These are phyloP conservation scores for Colletotrichum sp. DNA, from an alignment of 2,329 filamentous ascomycete genomes.

Conservation along the genomic window DNA sequence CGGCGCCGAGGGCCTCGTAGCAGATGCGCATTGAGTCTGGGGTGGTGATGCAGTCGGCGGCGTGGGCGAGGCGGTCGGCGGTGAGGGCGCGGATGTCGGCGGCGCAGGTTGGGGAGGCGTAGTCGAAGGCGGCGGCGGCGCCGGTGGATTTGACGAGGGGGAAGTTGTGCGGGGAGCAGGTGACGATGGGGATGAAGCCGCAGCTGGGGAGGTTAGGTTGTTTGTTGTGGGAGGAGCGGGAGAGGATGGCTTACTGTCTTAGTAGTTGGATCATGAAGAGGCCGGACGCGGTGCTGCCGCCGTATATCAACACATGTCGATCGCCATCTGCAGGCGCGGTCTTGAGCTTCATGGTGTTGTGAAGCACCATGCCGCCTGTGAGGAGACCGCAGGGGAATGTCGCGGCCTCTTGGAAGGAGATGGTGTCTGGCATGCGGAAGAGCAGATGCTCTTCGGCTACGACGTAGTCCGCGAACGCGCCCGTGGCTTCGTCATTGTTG, in stretches of 20 bases:
- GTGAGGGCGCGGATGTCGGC: slow-evolving; percentile 42
- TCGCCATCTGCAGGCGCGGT: slow-evolving; percentile 10
- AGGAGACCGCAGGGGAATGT: slow-evolving; percentile 17
- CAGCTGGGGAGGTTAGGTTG: slow-evolving; percentile 20
- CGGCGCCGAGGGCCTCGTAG: slow-evolving; percentile 39
- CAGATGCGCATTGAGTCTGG: slow-evolving; percentile 37
- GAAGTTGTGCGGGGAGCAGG: slow-evolving; percentile 47
- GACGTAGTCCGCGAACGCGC: slow-evolving; percentile 35
- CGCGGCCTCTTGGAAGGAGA: slow-evolving; percentile 29
- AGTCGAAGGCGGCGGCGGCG: slow-evolving; percentile 51
- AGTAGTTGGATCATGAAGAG: slow-evolving; percentile 43
- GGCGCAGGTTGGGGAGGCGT: slow-evolving; percentile 37
- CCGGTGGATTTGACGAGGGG: slow-evolving; percentile 45
- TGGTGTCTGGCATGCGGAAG: slow-evolving; percentile 27
- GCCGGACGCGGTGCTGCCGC: slow-evolving; percentile 48
- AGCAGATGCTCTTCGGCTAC: slow-evolving; percentile 23
- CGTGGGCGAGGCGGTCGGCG: slow-evolving; percentile 37
- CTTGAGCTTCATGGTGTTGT: slow-evolving; percentile 31
- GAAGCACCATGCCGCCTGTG: slow-evolving; percentile 2
- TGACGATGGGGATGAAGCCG: slow-evolving; percentile 46
- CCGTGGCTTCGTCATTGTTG: slow-evolving; percentile 20
- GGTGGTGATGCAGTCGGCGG: slow-evolving; percentile 47
- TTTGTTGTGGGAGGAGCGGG: not conserved
- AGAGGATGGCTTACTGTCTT: slow-evolving; percentile 18
- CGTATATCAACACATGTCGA: slow-evolving; percentile 44